A percentile compares a stretch with the other conserved stretches of the same genome.
Conservation (phyloP, 306 rosid genomes). For the Erythrophleum fordii region DNA sequence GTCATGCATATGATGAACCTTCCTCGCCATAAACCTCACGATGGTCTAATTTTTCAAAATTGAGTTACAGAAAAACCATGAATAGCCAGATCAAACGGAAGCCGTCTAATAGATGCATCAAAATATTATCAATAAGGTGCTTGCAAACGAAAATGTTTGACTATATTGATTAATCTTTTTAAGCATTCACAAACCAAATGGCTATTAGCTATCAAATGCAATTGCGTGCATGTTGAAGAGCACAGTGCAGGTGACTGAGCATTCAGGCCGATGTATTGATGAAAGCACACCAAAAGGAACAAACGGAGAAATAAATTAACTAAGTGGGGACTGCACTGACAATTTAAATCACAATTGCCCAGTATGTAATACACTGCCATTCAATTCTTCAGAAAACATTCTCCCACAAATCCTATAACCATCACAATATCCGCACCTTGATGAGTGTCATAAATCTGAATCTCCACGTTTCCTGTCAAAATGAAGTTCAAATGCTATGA, state of each 20-base stretch:
- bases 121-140: neutral
- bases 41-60: no score
- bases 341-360: slow-evolving; percentile 41
- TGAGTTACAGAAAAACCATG: no score
- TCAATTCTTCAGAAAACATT: slow-evolving; percentile 40
- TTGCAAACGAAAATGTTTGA: slow-evolving; percentile 31
- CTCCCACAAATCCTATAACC: slow-evolving; percentile 34
- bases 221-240: slow-evolving; percentile 40
- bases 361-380: slow-evolving; percentile 31
- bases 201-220: slow-evolving; percentile 43
- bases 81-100: neutral
- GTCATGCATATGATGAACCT: no score
- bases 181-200: slow-evolving; percentile 45
- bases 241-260: slow-evolving; percentile 7
- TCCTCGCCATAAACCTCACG: no score
- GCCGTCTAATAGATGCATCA: neutral
- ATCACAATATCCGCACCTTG: slow-evolving; percentile 35
- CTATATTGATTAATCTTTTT: slow-evolving; percentile 40
- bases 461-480: slow-evolving; percentile 39
- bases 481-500: neutral
- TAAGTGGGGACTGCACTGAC: slow-evolving; percentile 26
- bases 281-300: slow-evolving; percentile 34
- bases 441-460: neutral
- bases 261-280: slow-evolving; percentile 21
- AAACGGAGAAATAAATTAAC: slow-evolving; percentile 33